Evolutionary conservation across 2,329 filamentous ascomycete species (phyloP), one percentile per base, ranked within the genome.

Genomic region (Paecilomyces fulvus): DNA sequence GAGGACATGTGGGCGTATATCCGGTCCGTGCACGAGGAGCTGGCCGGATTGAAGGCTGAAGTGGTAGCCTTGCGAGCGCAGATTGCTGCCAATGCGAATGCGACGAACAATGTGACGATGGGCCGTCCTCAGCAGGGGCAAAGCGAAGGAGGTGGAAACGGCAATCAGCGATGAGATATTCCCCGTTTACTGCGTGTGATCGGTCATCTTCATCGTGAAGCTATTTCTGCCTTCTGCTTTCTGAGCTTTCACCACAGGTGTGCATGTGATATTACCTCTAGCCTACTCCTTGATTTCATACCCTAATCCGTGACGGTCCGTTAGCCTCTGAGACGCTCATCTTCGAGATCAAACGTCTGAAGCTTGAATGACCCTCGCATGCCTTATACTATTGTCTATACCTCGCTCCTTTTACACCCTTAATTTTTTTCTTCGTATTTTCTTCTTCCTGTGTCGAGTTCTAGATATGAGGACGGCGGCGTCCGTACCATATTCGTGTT

Each of bases 1-100:
- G 69, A 70, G 31, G 73, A 75, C 48, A 72, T 78, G 3, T 77
- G 75, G 75, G 65, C 71, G 28, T 75, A 75, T 58, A 70, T 77
- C 31, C 73, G 70, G 31, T 72, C 67, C 43, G 67, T 78, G 50
- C 73, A 77, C 52, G 70, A 75, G 8, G 69, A 76, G 58, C 56
- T 78, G 50, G 67, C 68, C 37, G 65, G 64, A 7, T 63, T 78
- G 52, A 73, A 72, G 55, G 68, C 71, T 9, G 75, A 78, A 58
- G 73, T 78, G 25, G 69, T 68, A 28, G 60, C 68, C 6, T 61
- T 78, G 21, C 70, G 71, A 55, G 68, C 71, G 21, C 75, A 76
- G 55, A 57, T 76, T 54, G 69, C 71, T 12, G 60, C 60, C 37
- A 56, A 46, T 50, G 28, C 60, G 12, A 59, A 58, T 52, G 58